phyloP scores from a whole-genome alignment of 139 green algal genomes.

The Dunaliella primolecta region DNA sequence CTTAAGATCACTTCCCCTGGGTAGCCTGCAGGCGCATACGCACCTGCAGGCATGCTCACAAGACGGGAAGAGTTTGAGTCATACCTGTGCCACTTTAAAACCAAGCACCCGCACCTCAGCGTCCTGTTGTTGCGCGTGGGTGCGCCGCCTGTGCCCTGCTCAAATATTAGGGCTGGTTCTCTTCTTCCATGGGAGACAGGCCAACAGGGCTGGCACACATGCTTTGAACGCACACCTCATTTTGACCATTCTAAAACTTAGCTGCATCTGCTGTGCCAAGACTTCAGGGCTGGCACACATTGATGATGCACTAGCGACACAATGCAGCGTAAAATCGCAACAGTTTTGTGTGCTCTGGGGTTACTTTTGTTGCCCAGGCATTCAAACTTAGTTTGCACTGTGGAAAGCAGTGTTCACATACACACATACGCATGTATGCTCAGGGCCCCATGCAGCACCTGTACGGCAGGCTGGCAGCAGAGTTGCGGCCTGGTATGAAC shows the following conservation, averaged over 20 bases:
- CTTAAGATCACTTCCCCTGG: background rate
- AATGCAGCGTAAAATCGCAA: no score
- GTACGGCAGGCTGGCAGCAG: constrained; percentile 80
- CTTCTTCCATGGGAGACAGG: background rate
- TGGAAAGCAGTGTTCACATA: no score
- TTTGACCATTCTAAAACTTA: no score
- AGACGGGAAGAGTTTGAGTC: background rate
- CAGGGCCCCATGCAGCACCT: constrained; percentile 88
- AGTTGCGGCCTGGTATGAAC: constrained; percentile 59
- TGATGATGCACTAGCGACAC: no score
- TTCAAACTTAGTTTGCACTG: no score
- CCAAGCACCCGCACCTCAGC: background rate
- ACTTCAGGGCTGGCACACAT: no score
- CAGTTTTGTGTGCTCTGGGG: no score
- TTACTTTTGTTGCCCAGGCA: no score
- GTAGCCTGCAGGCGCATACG: background rate
- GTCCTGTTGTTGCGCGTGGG: background rate
- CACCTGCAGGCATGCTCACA: background rate
- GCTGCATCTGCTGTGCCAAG: no score
- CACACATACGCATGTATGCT: no score
- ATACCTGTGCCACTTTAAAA: background rate
- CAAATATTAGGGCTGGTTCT: background rate
- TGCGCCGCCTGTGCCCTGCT: background rate
- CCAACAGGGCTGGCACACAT: background rate
- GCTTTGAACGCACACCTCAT: no score